A percentile compares a stretch with the other conserved stretches of the same genome.
Conservation (phyloP, 495 filamentous ascomycete species). For the Podospora pseudocomata region DNA sequence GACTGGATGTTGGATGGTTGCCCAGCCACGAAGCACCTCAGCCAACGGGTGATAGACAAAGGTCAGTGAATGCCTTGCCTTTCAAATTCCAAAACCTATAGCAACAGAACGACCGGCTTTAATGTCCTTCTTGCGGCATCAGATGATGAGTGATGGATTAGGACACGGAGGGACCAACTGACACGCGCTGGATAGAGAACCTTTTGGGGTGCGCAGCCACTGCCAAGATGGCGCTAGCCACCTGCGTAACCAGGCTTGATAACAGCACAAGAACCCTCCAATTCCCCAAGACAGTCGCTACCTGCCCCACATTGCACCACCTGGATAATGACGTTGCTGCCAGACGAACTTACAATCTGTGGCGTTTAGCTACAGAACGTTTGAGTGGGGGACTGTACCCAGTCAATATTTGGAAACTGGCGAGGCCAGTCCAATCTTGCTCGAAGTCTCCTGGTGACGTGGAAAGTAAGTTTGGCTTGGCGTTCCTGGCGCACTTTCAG, state of each 20-base stretch:
- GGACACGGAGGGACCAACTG: not conserved
- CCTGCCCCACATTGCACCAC: not conserved
- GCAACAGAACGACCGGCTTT: not conserved
- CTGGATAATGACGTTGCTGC: not conserved
- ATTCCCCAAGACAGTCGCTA: not conserved
- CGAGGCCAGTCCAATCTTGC: not conserved
- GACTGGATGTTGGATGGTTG: too few relatives aligned
- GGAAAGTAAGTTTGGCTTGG: too few relatives aligned
- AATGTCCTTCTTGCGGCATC: conserved; percentile 1
- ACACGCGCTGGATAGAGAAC: not conserved
- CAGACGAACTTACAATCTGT: not conserved
- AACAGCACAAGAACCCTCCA: not conserved
- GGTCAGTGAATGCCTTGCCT: not conserved
- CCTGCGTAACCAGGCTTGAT: not conserved
- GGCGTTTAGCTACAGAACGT: too few relatives aligned
- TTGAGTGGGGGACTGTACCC: too few relatives aligned
- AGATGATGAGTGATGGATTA: not conserved
- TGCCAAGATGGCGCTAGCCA: not conserved
- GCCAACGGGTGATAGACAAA: not conserved
- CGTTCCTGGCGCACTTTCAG: too few relatives aligned
- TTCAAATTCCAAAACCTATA: not conserved
- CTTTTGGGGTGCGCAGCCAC: not conserved
- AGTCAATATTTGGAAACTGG: too few relatives aligned
- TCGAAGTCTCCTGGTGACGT: not conserved
- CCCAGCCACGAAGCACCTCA: not conserved